Percentiles rank a stretch among this genome's conserved stretches.
These are phyloP conservation scores for Hericium alpestre DNA, from an alignment of 768 basidiomycete species.

Conservation along the genomic window DNA sequence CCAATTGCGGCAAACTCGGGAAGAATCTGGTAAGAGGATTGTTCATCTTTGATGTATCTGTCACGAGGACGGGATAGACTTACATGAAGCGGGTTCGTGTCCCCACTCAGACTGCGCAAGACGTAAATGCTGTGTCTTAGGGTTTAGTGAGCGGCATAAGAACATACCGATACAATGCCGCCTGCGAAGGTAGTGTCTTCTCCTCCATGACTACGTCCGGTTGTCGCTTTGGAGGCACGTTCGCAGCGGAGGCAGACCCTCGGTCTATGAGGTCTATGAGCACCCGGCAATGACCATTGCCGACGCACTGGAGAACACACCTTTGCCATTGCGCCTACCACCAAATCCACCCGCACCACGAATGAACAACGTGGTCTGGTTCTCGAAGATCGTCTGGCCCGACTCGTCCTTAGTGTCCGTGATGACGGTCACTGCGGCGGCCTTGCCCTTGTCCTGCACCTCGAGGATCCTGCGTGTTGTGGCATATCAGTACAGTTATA, in stretches of 20 bases:
- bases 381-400: constrained; percentile 81
- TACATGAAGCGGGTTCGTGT: constrained; percentile 84
- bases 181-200: constrained; percentile 71
- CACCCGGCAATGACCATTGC: background rate
- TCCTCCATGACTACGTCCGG: constrained; percentile 87
- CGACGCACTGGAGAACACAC: constrained; percentile 28
- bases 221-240: constrained; percentile 67
- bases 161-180: constrained; percentile 79
- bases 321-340: constrained; percentile 74
- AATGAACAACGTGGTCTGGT: constrained; percentile 83
- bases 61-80: constrained; percentile 15
- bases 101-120: constrained; percentile 69
- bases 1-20: constrained; percentile 91
- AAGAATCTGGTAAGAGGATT: constrained; percentile 46
- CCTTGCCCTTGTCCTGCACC: constrained; percentile 86
- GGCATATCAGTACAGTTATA: background rate
- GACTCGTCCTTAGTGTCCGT: constrained; percentile 78
- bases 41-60: background rate
- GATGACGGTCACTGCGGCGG: constrained; percentile 75
- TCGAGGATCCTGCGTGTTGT: constrained; percentile 47
- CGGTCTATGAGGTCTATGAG: constrained; percentile 48
- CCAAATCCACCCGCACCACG: constrained; percentile 96
- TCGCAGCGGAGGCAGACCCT: constrained; percentile 76
- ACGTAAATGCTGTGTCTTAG: background rate
- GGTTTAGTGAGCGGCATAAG: background rate